These are phyloP conservation scores for Cenococcum geophilum DNA, from an alignment of 495 filamentous ascomycete genomes.

Conservation along the genomic window DNA sequence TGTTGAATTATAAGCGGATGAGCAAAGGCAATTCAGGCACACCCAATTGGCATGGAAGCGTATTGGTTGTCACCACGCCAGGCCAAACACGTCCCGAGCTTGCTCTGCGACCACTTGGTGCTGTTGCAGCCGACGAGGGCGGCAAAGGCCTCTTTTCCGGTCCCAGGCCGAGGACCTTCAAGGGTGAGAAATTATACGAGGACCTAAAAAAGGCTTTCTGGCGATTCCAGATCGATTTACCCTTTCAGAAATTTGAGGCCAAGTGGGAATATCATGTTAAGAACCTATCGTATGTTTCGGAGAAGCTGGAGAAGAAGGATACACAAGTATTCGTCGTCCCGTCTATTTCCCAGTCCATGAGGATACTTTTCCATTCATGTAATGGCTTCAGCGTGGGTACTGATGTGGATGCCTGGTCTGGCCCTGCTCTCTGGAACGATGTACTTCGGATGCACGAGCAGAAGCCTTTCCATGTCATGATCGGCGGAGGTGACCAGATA, in stretches of 20 bases:
- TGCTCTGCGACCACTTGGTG: constrained; percentile 44
- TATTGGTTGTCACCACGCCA: constrained; percentile 69
- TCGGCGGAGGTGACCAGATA: constrained; percentile 92
- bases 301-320: constrained; percentile 22
- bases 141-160: constrained; percentile 14
- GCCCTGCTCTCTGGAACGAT: constrained; percentile 84
- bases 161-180: constrained; percentile 30
- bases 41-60: constrained; percentile 71
- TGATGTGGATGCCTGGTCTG: constrained; percentile 76
- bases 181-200: constrained; percentile 68
- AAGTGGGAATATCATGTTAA: constrained; percentile 57
- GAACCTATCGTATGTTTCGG: constrained; percentile 43
- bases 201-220: constrained; percentile 75
- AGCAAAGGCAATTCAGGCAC: constrained; percentile 46
- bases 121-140: constrained; percentile 27
- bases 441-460: constrained; percentile 63
- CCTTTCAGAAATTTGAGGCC: constrained; percentile 50
- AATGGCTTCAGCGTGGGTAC: constrained; percentile 95
- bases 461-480: constrained; percentile 87
- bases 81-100: constrained; percentile 50
- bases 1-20: constrained; percentile 83
- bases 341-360: constrained; percentile 74
- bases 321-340: constrained; percentile 61
- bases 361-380: constrained; percentile 92
- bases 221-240: constrained; percentile 62